Base-by-base conservation (phyloP, 129 eudicot species). In the Pseudognaphalium luteoalbum region DNA sequence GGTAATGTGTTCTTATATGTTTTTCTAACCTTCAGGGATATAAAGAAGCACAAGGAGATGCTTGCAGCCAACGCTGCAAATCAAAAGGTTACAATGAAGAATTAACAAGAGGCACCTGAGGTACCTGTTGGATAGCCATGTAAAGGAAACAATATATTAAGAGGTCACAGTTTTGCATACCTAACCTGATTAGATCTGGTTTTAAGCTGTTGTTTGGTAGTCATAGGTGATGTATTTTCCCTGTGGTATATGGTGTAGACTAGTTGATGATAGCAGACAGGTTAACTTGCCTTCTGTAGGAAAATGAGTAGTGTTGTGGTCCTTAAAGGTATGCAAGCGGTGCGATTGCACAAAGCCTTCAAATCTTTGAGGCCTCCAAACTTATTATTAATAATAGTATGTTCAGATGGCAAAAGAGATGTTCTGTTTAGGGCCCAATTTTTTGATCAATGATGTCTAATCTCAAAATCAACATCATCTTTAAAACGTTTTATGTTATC, bases 1-100 rank as follows among this genome's bases (percentile, higher is more conserved):
- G n/a, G 34, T 71, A 54, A 72, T 65, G n/a, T 28, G 68, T 28
- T 7, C 28, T 51, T 34, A 56, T 7, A 34, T 12, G 19, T 33
- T 63, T 62, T 12, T 33, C 0, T 71, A 28, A 14, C n/a, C 68
- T 78, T 63, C 86, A 85, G 89, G 84, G 89, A 85, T 75, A 69
- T 85, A 66, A 85, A 82, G 84, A 72, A 72, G 58, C 33, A 65
- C 70, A 71, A 71, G 71, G 84, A 80, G 80, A 5, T 4, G 30
- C 74, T 21, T 3, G 74, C 81, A 52, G 78, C 64, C 10, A 56
- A 5, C 50, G 3, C 44, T 30, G 47, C 61, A 19, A 29, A 79
- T 54, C 70, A 30, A 60, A 62, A 65, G 41, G 51, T 35, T 56
- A 37, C 74, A 64, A 21, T 70, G 34, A 57, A 63, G 32, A 52